These are phyloP conservation scores for Chalciporus piperatus DNA, from an alignment of 768 basidiomycete species.

Conservation along the genomic window DNA sequence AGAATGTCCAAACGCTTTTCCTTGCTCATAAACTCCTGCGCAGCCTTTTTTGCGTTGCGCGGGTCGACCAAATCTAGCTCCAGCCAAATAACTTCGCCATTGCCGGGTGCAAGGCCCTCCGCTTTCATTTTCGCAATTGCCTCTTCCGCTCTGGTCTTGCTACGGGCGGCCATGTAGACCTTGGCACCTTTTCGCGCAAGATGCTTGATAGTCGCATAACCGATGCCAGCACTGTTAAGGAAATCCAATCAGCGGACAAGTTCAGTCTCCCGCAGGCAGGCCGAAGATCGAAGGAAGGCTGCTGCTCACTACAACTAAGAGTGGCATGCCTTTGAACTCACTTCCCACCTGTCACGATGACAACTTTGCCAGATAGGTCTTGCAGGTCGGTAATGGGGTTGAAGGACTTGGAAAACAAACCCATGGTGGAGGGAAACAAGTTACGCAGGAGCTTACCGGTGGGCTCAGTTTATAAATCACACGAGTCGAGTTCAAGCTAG, in stretches of 20 bases:
- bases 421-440: slow-evolving; percentile 5
- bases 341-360: slow-evolving; percentile 59
- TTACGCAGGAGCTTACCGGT: too few species aligned
- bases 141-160: slow-evolving; percentile 41
- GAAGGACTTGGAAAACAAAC: slow-evolving; percentile 29
- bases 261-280: too few species aligned
- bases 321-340: slow-evolving; percentile 16
- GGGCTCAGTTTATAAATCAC: too few species aligned
- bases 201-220: slow-evolving; percentile 49
- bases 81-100: slow-evolving; percentile 48
- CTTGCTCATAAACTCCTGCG: slow-evolving; percentile 45
- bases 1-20: slow-evolving; percentile 57
- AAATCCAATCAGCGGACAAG: not conserved
- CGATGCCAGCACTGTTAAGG: slow-evolving; percentile 42
- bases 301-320: not conserved
- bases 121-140: slow-evolving; percentile 46
- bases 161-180: slow-evolving; percentile 56
- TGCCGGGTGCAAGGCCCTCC: slow-evolving; percentile 43
- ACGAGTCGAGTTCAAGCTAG: too few species aligned
- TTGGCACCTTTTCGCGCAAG: slow-evolving; percentile 55
- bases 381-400: slow-evolving; percentile 39
- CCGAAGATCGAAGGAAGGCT: too few species aligned
- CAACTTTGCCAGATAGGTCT: slow-evolving; percentile 38
- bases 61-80: slow-evolving; percentile 53
- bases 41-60: slow-evolving; percentile 44